Evolutionary conservation across 208 protist species (phyloP), one percentile per base, ranked within the genome.

Genomic region (Acanthamoeba sp.): DNA sequence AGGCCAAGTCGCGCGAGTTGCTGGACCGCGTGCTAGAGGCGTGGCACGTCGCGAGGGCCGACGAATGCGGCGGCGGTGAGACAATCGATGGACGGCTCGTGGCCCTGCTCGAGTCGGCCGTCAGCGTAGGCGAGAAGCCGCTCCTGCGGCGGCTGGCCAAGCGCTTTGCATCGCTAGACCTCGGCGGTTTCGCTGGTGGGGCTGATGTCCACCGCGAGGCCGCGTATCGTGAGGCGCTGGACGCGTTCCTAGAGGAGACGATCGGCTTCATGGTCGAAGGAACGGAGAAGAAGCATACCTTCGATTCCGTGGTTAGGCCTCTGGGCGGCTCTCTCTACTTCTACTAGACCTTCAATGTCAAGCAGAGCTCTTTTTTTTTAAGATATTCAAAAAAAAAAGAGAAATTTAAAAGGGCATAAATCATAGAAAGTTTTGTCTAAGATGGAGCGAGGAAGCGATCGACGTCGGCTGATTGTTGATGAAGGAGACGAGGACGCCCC

Each of bases 201-300:
- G 10, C 14, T 76, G 66, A 36, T 9, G 36, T 40, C 7, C 4
- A 9, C 1, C 12, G 29, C n/a, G 22, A 38, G 0, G 2, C 66
- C n/a, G 62, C 62, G 14, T 69, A 27, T 69, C 62, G 22, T 1
- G 55, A 29, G 55, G 22, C 24, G 55, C 55, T 62, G 22, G 24
- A 62, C 55, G 14, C 18, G 29, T 76, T 29, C 36, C 29, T 76
- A 5, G 66, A 76, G 29, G 36, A 34, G 16, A 76, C 66, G 32
- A 76, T 76, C 66, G 66, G 16, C 12, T 76, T 76, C 66, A 76
- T 76, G 66, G 66, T 34, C 22, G 62, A 76, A 18, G 36, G 36
- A 24, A 76, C 66, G 10, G 29, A 29, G 29, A 76, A 76, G 66
- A 76, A 76, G 66, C 66, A 76, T 29, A 73, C 66, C 36, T 76